These are phyloP conservation scores for Sporothrix globosa DNA, from an alignment of 2,329 filamentous ascomycete species.

Conservation along the genomic window DNA sequence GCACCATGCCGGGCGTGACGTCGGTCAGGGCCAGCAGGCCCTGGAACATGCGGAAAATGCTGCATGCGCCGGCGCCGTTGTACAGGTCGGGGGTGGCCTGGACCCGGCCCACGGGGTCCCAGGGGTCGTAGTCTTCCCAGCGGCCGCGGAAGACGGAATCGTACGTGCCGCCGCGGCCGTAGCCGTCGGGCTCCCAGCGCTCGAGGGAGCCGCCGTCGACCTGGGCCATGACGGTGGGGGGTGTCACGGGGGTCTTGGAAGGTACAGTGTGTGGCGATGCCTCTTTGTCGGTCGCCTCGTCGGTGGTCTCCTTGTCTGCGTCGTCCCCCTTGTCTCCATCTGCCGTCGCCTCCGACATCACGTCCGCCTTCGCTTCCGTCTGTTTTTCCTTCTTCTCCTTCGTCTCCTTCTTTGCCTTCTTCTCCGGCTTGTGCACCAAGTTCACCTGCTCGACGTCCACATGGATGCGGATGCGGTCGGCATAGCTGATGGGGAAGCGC, in stretches of 20 bases:
- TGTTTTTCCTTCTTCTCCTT: constrained; percentile 25
- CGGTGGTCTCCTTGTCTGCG: no score
- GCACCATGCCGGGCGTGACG: constrained; percentile 54
- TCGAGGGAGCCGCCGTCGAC: constrained; percentile 72
- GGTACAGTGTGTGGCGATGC: not conserved
- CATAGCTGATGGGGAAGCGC: constrained; percentile 67
- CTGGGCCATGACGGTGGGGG: constrained; percentile 61
- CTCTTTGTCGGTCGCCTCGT: not conserved
- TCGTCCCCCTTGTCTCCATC: no score
- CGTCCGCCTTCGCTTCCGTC: no score
- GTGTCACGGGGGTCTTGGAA: not conserved
- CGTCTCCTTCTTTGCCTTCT: constrained; percentile 35
- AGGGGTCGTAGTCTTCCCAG: constrained; percentile 61
- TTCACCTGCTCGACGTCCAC: constrained; percentile 48
- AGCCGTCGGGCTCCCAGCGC: constrained; percentile 71
- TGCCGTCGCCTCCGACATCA: no score
- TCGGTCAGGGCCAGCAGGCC: constrained; percentile 59
- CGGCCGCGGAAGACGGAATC: constrained; percentile 56
- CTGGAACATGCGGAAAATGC: constrained; percentile 63
- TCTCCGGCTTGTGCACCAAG: constrained; percentile 21
- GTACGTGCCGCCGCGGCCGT: constrained; percentile 62
- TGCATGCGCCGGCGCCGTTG: constrained; percentile 61
- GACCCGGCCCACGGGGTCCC: constrained; percentile 58
- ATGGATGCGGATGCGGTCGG: constrained; percentile 69
- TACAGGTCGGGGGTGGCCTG: constrained; percentile 60